phyloP scores from a whole-genome alignment of 1,139 yeast species.

The Nadsonia commutata region DNA sequence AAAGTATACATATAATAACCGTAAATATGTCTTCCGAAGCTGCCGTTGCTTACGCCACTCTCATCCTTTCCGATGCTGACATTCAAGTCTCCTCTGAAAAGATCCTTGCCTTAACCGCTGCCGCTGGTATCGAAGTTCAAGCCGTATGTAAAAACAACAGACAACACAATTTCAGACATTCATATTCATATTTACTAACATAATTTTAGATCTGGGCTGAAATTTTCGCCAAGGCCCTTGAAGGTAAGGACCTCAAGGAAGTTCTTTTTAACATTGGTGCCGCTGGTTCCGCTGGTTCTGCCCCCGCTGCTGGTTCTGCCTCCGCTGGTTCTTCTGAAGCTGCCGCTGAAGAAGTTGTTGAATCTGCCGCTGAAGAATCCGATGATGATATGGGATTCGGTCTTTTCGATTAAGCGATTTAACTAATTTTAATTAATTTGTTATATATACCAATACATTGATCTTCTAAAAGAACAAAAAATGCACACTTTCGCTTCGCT shows the following conservation, averaged over 20 bases:
- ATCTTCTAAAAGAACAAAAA: too few relatives aligned
- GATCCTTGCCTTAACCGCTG: conserved; percentile 70
- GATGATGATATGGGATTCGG: conserved; percentile 41
- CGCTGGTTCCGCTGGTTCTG: conserved; percentile 89
- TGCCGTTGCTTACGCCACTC: conserved; percentile 43
- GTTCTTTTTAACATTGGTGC: conserved; percentile 93
- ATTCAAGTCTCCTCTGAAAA: conserved; percentile 82
- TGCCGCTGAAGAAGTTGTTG: conserved; percentile 58
- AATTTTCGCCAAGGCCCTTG: conserved; percentile 76
- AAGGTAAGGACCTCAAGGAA: conserved; percentile 86
- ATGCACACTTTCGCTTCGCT: too few relatives aligned
- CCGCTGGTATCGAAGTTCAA: conserved; percentile 94
- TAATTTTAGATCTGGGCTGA: too few relatives aligned
- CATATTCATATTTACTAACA: too few relatives aligned
- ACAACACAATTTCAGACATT: conserved; percentile 93
- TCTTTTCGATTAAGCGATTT: conserved; percentile 25
- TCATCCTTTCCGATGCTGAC: conserved; percentile 92
- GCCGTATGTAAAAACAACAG: conserved; percentile 88
- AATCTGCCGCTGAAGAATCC: conserved; percentile 48
- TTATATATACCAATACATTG: too few relatives aligned
- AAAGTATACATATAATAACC: neutral
- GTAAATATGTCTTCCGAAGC: too few relatives aligned
- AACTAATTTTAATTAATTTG: neutral
- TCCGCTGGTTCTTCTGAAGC: conserved; percentile 54
- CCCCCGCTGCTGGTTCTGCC: conserved; percentile 55